phyloP scores from a whole-genome alignment of 345 rosid species.

The Citrus sinensis region DVS_A1.0 CM039167.1:5090501-5091000 shows the following conservation, averaged over 20 bases:
- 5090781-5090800: neutral
- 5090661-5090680: neutral
- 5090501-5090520: constrained; percentile 70
- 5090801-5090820: neutral
- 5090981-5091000: constrained; percentile 70
- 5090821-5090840: neutral
- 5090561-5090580: constrained; percentile 70
- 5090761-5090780: neutral
- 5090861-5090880: constrained; percentile 80
- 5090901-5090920: constrained; percentile 51
- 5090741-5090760: neutral
- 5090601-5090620: constrained; percentile 62
- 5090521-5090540: constrained; percentile 77
- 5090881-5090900: constrained; percentile 51
- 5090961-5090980: constrained; percentile 82
- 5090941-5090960: constrained; percentile 68
- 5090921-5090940: constrained; percentile 47
- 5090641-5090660: constrained; percentile 27
- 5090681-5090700: neutral
- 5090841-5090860: neutral
- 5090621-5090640: constrained; percentile 22
- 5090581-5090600: constrained; percentile 90
- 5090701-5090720: neutral
- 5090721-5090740: neutral
- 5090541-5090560: constrained; percentile 74